These are phyloP conservation scores for Tulasnella sp. DNA, from an alignment of 768 basidiomycete species.

Conservation along the genomic window DNA sequence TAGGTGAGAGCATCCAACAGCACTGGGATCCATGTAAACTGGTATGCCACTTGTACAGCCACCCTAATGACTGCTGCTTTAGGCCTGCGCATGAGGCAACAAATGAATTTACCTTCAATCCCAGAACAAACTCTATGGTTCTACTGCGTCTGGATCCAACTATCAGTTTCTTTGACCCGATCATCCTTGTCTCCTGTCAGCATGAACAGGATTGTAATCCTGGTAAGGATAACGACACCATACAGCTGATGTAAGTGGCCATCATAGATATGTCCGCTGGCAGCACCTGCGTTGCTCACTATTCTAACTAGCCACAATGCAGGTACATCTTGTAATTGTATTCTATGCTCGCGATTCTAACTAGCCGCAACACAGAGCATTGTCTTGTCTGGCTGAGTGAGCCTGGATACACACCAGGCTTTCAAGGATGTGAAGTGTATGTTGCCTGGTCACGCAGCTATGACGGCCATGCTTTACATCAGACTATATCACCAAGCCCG, in stretches of 20 bases:
- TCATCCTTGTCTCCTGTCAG: slow-evolving; percentile 27
- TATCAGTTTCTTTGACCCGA: slow-evolving; percentile 28
- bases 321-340: too few relatives aligned
- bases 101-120: slow-evolving; percentile 25
- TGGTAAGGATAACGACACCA: too few relatives aligned
- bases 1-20: too few relatives aligned
- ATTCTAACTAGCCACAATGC: too few relatives aligned
- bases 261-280: too few relatives aligned
- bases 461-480: slow-evolving; percentile 31
- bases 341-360: too few relatives aligned
- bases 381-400: too few relatives aligned
- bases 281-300: too few relatives aligned
- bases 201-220: slow-evolving; percentile 34
- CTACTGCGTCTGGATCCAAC: slow-evolving; percentile 24
- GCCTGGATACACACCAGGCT: too few relatives aligned
- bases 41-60: slow-evolving; percentile 28
- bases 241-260: too few relatives aligned
- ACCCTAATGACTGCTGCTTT: slow-evolving; percentile 25
- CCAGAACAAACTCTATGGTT: slow-evolving; percentile 26
- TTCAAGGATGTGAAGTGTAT: slow-evolving; percentile 29
- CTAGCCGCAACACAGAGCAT: too few relatives aligned
- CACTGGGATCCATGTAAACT: too few relatives aligned
- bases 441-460: slow-evolving; percentile 27
- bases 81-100: slow-evolving; percentile 28
- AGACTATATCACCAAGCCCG: slow-evolving; percentile 31